phyloP scores from a whole-genome alignment of 2,329 filamentous ascomycete species.

The Alternaria panax region DNA sequence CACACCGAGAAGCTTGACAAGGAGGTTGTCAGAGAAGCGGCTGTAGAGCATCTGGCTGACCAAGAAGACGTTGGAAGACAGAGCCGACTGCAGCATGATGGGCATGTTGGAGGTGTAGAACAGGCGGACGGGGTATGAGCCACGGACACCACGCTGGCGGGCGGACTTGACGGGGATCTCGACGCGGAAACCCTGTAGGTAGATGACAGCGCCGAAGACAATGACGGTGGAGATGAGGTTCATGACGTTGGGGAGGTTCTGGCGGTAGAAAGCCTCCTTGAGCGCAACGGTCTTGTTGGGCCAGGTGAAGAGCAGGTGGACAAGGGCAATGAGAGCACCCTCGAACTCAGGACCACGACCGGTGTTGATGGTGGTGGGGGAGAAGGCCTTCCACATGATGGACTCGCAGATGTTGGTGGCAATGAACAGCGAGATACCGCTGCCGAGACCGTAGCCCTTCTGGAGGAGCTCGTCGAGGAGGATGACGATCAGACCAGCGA shows the following conservation, averaged over 20 bases:
- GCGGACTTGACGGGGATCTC: conserved; percentile 99
- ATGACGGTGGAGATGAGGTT: conserved; percentile 92
- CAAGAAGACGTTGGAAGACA: conserved; percentile 98
- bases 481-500: conserved; percentile 98
- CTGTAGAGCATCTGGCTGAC: conserved; percentile 99
- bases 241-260: conserved; percentile 99
- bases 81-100: conserved; percentile 99
- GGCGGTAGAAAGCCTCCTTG: conserved; percentile 98
- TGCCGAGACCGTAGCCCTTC: conserved; percentile 98
- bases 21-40: conserved; percentile 97
- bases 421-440: conserved; percentile 99
- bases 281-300: conserved; percentile 99
- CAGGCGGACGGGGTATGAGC: conserved; percentile 96
- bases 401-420: conserved; percentile 99
- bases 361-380: conserved; percentile 98
- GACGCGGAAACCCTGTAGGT: conserved; percentile 98
- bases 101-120: conserved; percentile 99
- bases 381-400: conserved; percentile 99
- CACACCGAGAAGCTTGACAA: conserved; percentile 95
- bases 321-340: conserved; percentile 95
- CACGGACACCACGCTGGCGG: conserved; percentile 97
- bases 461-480: conserved; percentile 98
- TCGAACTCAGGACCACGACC: conserved; percentile 99
- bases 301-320: conserved; percentile 98
- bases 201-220: conserved; percentile 98